phyloP scores from a whole-genome alignment of 2,329 filamentous ascomycete genomes.

The Trichophyton simii region DNA sequence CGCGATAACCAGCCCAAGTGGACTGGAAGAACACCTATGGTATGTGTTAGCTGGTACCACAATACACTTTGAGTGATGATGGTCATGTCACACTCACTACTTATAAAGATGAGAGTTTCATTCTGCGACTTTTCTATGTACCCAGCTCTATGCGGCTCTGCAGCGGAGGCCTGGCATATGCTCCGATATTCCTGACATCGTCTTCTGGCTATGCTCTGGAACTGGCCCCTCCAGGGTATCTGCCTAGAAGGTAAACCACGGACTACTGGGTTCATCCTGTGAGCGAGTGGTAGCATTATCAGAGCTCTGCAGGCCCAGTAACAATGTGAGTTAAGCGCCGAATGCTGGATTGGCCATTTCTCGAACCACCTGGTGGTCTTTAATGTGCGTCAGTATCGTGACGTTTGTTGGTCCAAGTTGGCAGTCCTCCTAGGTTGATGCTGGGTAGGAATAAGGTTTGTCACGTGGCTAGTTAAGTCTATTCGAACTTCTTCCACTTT shows the following conservation, averaged over 20 bases:
- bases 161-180: neutral
- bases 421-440: too few species aligned
- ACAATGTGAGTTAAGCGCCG: neutral
- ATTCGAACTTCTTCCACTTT: neutral
- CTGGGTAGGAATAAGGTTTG: neutral
- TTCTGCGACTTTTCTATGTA: slow-evolving; percentile 66
- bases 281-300: neutral
- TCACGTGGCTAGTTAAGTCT: neutral
- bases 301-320: neutral
- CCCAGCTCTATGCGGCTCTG: slow-evolving; percentile 36
- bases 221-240: neutral
- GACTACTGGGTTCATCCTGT: neutral
- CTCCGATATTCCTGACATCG: neutral
- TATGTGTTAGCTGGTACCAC: neutral
- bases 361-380: neutral
- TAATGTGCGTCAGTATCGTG: neutral
- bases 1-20: slow-evolving; percentile 53
- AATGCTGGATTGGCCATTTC: neutral
- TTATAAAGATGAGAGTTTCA: slow-evolving; percentile 79
- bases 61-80: neutral
- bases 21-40: slow-evolving; percentile 67
- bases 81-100: slow-evolving; percentile 47
- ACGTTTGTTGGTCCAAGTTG: neutral
- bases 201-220: neutral
- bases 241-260: neutral